Base-by-base conservation (phyloP, 2,329 filamentous ascomycete genomes). In the Saccharata proteae region DNA sequence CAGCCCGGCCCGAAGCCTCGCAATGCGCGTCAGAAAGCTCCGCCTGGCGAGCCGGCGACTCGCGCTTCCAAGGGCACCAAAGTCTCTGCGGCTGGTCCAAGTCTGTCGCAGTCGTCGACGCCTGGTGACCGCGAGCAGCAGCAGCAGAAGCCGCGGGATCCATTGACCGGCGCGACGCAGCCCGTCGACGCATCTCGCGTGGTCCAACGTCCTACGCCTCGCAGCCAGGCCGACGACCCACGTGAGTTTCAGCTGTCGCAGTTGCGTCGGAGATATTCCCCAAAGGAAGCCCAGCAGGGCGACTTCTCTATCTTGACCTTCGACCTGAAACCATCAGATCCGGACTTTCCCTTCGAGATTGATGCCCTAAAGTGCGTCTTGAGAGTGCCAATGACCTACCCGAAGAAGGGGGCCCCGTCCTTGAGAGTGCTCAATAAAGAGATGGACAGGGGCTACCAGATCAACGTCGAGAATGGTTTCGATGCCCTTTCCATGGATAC, bases 341-440 rank as follows among this genome's bases (percentile, higher is more conserved):
- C 82, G 0, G 82, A 90, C 47, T 88, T 90, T 45, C 79, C 82
- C 1, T 88, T 82, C 52, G 79, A 85, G 38, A 61, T 88, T 47
- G 67, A 74, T 16, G 61, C 68, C 22, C 61, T 90, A 18, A 65
- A 80, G 23, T 86, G 80, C 49, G 63, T 72, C 25, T 57, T 90
- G 21, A 65, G 61, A 30, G 64, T 90, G 13, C 81, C 82, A 2
- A 49, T 47, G 7, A 55, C 54, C 12, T 88, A 81, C 52, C 81
- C 80, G 12, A 54, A 58, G 22, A 53, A 43, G 19, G 59, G 49
- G 24, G 26, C 26, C 11, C 74, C 81, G 21, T 60, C 57, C 11
- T 58, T 90, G 32, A 65, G 65, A 12, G 71, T 88, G 30, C 62
- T 58, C 37, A 85, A 86, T 47, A 67, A 69, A 39, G 75, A 76